Evolutionary conservation across 2,329 filamentous ascomycete genomes (phyloP).

Genomic region (Scolecobasidium constrictum): DNA sequence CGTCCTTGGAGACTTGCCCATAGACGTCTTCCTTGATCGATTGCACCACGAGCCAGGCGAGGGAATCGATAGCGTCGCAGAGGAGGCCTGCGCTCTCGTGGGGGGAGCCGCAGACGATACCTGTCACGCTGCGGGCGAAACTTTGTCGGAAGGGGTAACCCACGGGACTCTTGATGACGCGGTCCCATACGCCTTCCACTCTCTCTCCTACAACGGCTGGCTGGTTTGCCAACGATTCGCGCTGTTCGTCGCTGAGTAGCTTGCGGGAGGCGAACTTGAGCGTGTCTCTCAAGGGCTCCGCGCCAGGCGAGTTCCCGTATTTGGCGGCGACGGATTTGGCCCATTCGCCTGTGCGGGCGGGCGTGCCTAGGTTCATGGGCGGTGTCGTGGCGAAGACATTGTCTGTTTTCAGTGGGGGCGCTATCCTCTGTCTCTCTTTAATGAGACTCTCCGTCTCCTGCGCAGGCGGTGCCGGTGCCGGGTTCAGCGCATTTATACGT

Average conservation of each 20-base stretch:
- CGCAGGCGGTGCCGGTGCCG: conserved; percentile 12
- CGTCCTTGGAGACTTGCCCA: conserved; percentile 75
- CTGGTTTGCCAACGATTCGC: conserved; percentile 19
- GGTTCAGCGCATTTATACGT: conserved; percentile 45
- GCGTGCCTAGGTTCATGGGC: not conserved
- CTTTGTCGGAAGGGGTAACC: conserved; percentile 55
- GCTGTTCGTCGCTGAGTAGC: conserved; percentile 1
- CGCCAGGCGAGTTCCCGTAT: conserved; percentile 8
- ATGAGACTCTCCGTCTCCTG: not conserved
- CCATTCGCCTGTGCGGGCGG: not conserved
- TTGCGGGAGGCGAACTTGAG: conserved; percentile 17
- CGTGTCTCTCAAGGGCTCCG: conserved; percentile 1
- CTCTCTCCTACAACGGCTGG: conserved; percentile 19
- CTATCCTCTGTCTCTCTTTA: not conserved
- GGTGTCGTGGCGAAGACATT: not conserved
- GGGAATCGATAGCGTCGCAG: conserved; percentile 56
- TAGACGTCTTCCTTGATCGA: conserved; percentile 73
- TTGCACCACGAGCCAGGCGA: conserved; percentile 51
- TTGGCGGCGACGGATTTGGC: conserved; percentile 16
- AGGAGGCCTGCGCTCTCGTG: conserved; percentile 59
- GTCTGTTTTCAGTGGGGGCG: not conserved
- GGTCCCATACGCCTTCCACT: not conserved
- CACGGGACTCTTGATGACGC: conserved; percentile 14
- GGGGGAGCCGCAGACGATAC: conserved; percentile 60
- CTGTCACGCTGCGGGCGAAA: conserved; percentile 53